Evolutionary conservation across 2,329 filamentous ascomycete species (phyloP).

Genomic region (Cladosporium oxysporum): DNA sequence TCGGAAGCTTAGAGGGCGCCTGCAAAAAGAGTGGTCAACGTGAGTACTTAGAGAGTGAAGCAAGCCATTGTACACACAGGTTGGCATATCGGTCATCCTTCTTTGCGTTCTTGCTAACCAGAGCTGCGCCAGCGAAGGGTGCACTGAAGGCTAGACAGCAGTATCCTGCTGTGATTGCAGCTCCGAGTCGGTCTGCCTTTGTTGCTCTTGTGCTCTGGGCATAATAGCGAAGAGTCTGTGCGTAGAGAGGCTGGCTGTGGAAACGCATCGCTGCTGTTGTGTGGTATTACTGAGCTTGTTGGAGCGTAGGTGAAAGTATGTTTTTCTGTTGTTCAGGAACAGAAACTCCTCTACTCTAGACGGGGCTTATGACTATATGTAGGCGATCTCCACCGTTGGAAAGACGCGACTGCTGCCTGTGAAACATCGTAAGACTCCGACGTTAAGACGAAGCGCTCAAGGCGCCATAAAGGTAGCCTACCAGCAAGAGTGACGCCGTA

Average conservation of each 20-base stretch:
- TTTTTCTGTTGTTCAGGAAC: neutral
- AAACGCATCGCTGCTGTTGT: conserved; percentile 58
- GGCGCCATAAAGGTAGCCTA: conserved; percentile 15
- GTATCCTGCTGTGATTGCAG: conserved; percentile 34
- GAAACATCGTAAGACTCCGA: conserved; percentile 20
- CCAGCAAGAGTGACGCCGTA: conserved; percentile 15
- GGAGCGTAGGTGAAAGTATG: neutral
- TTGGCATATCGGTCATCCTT: conserved; percentile 36
- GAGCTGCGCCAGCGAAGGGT: conserved; percentile 37
- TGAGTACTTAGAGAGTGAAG: neutral
- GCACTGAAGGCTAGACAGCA: conserved; percentile 38
- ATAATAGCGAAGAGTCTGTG: conserved; percentile 33
- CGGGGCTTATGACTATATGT: conserved; percentile 10
- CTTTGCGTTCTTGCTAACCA: conserved; percentile 35
- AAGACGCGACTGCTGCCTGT: conserved; percentile 13
- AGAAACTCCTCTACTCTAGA: neutral
- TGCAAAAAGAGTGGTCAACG: conserved; percentile 18
- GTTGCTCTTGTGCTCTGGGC: conserved; percentile 27
- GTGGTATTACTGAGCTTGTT: neutral
- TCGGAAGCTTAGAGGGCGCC: conserved; percentile 39
- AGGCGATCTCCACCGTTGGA: neutral
- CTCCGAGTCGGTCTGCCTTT: conserved; percentile 31
- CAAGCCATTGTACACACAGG: conserved; percentile 28
- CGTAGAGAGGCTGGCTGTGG: conserved; percentile 25
- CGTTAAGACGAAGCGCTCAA: neutral